Conservation (phyloP, 345 rosid species). For the Toxicodendron radicans region DNA sequence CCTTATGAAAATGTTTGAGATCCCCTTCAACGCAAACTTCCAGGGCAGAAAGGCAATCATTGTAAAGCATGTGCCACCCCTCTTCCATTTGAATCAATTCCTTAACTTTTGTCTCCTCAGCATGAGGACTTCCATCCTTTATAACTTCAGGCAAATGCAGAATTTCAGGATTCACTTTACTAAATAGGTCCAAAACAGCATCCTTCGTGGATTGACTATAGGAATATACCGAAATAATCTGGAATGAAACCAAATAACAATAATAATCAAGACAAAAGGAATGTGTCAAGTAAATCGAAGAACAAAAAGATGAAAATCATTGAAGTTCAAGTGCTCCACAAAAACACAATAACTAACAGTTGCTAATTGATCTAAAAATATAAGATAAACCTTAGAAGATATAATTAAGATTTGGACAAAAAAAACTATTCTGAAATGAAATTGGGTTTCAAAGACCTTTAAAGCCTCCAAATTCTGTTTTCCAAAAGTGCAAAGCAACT, state of each 20-base stretch:
- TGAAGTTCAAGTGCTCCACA: not conserved
- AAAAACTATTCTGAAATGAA: not conserved
- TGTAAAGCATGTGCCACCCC: constrained; percentile 80
- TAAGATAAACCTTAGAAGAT: not conserved
- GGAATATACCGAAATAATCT: constrained; percentile 69
- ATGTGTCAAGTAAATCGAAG: constrained; percentile 8
- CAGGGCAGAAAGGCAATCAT: constrained; percentile 84
- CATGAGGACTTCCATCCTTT: constrained; percentile 40
- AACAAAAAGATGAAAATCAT: constrained; percentile 7
- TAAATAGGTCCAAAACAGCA: constrained; percentile 45
- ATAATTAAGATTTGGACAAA: not conserved
- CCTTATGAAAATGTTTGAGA: constrained; percentile 97
- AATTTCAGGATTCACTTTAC: constrained; percentile 47
- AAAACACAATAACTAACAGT: not conserved
- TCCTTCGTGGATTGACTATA: constrained; percentile 64
- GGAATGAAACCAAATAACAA: constrained; percentile 29
- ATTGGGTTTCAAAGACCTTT: constrained; percentile 49
- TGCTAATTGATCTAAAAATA: not conserved
- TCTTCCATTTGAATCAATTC: constrained; percentile 57
- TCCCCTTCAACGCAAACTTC: constrained; percentile 92
- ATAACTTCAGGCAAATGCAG: constrained; percentile 36
- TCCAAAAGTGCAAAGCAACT: constrained; percentile 69
- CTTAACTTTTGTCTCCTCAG: constrained; percentile 40
- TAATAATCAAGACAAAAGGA: constrained; percentile 21
- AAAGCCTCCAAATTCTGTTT: constrained; percentile 65